These are phyloP conservation scores for Pyrenophora tritici-repentis DNA, from an alignment of 2,329 filamentous ascomycete genomes.

Conservation along the genomic window DNA sequence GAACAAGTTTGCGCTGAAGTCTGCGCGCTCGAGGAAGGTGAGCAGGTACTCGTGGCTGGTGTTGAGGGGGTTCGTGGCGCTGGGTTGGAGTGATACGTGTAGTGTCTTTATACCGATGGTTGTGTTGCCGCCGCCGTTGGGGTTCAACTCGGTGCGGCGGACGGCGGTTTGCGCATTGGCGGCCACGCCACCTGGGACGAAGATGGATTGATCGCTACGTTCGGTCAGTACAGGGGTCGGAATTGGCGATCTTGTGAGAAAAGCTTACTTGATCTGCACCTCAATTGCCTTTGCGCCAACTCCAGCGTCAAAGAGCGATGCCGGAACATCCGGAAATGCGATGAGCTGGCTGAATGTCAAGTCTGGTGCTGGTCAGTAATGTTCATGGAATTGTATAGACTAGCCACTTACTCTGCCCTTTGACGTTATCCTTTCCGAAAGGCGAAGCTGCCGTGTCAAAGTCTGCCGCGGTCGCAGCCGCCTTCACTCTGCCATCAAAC, in stretches of 20 bases:
- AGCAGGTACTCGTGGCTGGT: slow-evolving; percentile 23
- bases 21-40: slow-evolving; percentile 20
- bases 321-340: slow-evolving; percentile 2
- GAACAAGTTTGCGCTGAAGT: slow-evolving; percentile 18
- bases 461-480: slow-evolving; percentile 8
- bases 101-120: slow-evolving; percentile 21
- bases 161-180: slow-evolving; percentile 19
- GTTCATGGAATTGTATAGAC: neutral
- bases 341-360: too few species aligned
- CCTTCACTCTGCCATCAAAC: slow-evolving; percentile 19
- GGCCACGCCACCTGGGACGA: slow-evolving; percentile 9
- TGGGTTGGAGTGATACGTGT: slow-evolving; percentile 22
- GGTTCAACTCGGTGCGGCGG: slow-evolving; percentile 19
- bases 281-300: slow-evolving; percentile 16
- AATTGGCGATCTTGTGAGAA: neutral
- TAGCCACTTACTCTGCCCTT: slow-evolving; percentile 14
- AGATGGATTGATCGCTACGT: slow-evolving; percentile 20
- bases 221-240: too few species aligned
- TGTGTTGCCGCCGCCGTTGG: slow-evolving; percentile 1
- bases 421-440: slow-evolving; percentile 16
- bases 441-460: slow-evolving; percentile 13
- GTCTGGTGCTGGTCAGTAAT: too few species aligned
- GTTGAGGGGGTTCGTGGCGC: slow-evolving; percentile 16
- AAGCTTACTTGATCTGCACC: slow-evolving; percentile 17
- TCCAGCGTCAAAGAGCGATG: slow-evolving; percentile 9